Base-by-base conservation (phyloP, 192 early-diverging fungal genomes). In the Pilobolus umbonatus region DNA sequence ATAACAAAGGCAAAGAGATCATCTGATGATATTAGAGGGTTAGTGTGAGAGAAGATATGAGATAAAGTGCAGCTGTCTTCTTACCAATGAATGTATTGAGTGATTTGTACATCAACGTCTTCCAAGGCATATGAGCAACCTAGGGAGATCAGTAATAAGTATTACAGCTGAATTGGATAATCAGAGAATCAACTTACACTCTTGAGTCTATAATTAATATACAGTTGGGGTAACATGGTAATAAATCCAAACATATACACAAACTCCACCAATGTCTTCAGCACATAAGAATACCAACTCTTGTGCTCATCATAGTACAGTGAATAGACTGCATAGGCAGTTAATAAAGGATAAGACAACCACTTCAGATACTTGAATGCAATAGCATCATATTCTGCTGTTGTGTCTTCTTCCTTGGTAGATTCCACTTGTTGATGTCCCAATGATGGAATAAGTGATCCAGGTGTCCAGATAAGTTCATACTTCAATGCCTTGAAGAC, bases 101-200 rank as follows among this genome's bases (percentile, higher is more conserved):
- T 0, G 79, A 81, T 69, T 96, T 96, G 78, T 96, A 96, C 85
- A 91, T 91, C 61, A 95, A 82, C 7, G 93, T 92, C 51, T 85
- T 87, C 88, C 90, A 92, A 5, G 91, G 91, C 93, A 96, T 96
- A 62, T 96, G 91, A 1, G 91, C 92, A 1, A 96, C 87, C 50
- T 80, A 75, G 44, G 75, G 36, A 34, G n/a, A n/a, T n/a, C n/a
- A n/a, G 7, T 8, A 53, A 31, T 32, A 46, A 46, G 22, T 8
- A 21, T 12, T 15, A 19, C n/a, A 31, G 34, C 51, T 35, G 2
- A 3, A 36, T 8, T 34, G n/a, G 3, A 14, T 48, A 29, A 29
- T 28, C n/a, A n/a, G 15, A 15, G 30, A 31, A 44, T 43, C 22
- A 35, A 64, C 74, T 65, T 69, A 75, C 81, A 61, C 79, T 80